Conservation (phyloP, 768 basidiomycete genomes). For the Boletus reticuloceps region DNA sequence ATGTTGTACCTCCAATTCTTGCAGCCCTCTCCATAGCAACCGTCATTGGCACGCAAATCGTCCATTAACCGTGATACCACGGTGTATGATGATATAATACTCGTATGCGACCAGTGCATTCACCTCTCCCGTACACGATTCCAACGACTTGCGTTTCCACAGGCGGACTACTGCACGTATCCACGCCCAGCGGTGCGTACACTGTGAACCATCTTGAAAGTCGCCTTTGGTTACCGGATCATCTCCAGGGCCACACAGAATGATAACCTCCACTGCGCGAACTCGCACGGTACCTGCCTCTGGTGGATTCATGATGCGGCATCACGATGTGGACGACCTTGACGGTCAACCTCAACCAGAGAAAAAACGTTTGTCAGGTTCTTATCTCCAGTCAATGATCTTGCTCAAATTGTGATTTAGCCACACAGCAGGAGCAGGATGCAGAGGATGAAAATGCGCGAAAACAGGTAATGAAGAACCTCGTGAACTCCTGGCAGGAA, state of each 20-base stretch:
- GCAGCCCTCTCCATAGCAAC: not conserved
- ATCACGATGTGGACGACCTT: not conserved
- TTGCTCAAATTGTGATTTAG: slow-evolving; percentile 19
- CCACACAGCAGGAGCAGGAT: slow-evolving; percentile 50
- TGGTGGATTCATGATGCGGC: slow-evolving; percentile 16
- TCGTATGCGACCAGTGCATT: too few relatives aligned
- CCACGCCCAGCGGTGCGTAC: slow-evolving; percentile 6
- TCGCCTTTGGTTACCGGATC: not conserved
- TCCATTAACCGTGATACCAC: too few relatives aligned
- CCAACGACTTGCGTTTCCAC: not conserved
- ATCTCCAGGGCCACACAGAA: slow-evolving; percentile 6
- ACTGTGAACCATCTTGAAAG: not conserved
- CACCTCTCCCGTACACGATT: not conserved
- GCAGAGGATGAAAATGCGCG: slow-evolving; percentile 43
- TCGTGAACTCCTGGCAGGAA: slow-evolving; percentile 61
- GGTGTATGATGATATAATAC: not conserved
- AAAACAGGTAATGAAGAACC: slow-evolving; percentile 44
- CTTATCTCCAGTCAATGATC: not conserved
- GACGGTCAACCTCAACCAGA: slow-evolving; percentile 1
- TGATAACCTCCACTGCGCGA: slow-evolving; percentile 5
- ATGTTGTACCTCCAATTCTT: not conserved
- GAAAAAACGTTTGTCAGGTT: slow-evolving; percentile 20
- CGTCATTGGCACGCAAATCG: too few relatives aligned
- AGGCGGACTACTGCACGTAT: not conserved
- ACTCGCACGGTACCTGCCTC: slow-evolving; percentile 9